Evolutionary conservation across 139 green algal species (phyloP).

Genomic region (Asterochloris erici): DNA sequence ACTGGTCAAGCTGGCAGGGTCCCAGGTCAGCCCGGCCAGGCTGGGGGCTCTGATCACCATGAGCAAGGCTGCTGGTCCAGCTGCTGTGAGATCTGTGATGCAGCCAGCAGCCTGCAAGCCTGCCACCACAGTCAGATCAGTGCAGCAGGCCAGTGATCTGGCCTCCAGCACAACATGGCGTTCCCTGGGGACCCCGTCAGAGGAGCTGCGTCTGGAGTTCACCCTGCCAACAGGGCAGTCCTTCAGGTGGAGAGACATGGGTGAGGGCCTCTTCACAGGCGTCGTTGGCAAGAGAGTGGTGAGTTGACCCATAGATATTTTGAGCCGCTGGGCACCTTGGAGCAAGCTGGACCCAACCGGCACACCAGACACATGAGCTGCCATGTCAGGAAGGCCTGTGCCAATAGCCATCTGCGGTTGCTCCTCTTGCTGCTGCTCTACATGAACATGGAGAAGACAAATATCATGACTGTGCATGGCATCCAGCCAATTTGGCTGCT

Average conservation of each 20-base stretch:
- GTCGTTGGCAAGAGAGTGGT: constrained; percentile 72
- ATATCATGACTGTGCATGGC: not conserved
- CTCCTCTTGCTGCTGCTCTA: no score
- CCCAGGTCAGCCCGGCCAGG: no score
- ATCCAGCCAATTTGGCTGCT: not conserved
- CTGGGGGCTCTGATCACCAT: no score
- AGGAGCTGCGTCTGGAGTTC: constrained; percentile 68
- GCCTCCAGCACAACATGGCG: constrained; percentile 29
- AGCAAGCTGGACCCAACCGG: no score
- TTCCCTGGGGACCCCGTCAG: constrained; percentile 33
- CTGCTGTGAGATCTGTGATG: no score
- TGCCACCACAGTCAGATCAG: not conserved
- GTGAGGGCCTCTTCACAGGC: constrained; percentile 59
- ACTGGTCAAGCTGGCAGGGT: no score
- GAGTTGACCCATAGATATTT: not conserved
- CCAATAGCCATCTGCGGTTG: no score
- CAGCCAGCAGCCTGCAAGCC: not conserved
- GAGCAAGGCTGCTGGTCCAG: no score
- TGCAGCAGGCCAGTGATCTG: not conserved
- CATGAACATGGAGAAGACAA: not conserved
- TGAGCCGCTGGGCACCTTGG: no score
- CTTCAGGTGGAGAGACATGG: constrained; percentile 71
- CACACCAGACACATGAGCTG: no score
- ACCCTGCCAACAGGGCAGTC: constrained; percentile 82
- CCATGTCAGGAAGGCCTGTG: no score